These are phyloP conservation scores for Globisporangium spinosum DNA, from an alignment of 352 stramenopile species.

Conservation along the genomic window DNA sequence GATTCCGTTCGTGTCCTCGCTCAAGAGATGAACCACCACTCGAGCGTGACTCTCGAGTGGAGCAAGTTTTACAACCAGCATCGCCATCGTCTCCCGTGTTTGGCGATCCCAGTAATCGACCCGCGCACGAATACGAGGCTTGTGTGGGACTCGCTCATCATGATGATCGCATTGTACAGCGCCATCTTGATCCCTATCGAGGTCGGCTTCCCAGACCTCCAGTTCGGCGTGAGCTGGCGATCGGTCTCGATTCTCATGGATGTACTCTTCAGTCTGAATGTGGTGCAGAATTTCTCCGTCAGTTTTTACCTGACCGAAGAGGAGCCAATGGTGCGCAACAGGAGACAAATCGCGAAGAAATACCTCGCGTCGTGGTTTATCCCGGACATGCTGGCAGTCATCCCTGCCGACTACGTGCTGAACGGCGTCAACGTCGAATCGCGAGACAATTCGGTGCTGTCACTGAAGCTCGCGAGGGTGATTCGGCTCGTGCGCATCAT, in stretches of 20 bases:
- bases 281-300: slow-evolving; percentile 72
- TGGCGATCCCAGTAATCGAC: slow-evolving; percentile 45
- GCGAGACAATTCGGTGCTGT: slow-evolving; percentile 44
- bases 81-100: slow-evolving; percentile 24
- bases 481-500: slow-evolving; percentile 63
- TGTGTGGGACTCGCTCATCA: slow-evolving; percentile 64
- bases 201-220: slow-evolving; percentile 64
- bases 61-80: slow-evolving; percentile 40
- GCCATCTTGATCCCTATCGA: slow-evolving; percentile 67
- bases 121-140: slow-evolving; percentile 55
- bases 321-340: slow-evolving; percentile 48
- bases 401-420: slow-evolving; percentile 56
- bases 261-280: slow-evolving; percentile 58
- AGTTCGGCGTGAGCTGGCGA: slow-evolving; percentile 27
- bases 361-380: slow-evolving; percentile 67
- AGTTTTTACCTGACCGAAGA: slow-evolving; percentile 65
- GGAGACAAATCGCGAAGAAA: slow-evolving; percentile 37
- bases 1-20: slow-evolving; percentile 31
- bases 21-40: slow-evolving; percentile 20
- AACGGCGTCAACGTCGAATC: slow-evolving; percentile 8
- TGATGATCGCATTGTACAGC: slow-evolving; percentile 72
- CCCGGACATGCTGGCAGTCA: slow-evolving; percentile 39
- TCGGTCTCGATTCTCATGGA: slow-evolving; percentile 33
- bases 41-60: slow-evolving; percentile 35
- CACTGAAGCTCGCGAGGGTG: slow-evolving; percentile 62